Base-by-base conservation (phyloP, 2,329 filamentous ascomycete genomes). In the Fusarium sp. region DNA sequence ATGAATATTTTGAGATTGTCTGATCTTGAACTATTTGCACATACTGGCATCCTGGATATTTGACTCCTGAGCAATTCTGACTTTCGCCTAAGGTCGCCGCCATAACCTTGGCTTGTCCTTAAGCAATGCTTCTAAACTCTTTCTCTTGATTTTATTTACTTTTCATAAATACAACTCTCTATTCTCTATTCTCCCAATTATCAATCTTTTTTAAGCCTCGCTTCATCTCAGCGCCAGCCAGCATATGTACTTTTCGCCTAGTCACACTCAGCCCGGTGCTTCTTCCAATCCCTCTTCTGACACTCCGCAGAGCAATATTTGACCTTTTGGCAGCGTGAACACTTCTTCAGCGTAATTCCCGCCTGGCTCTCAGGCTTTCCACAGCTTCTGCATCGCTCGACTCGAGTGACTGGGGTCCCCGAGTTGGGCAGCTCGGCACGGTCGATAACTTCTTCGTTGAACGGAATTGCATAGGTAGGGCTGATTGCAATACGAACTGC, bases 401-500 rank as follows among this genome's bases (percentile, higher is more conserved):
- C 43, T 2, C 35, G 29, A 20, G 59, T 29, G 31, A 56, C 37
- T 20, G 49, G 42, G 18, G 41, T 33, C 42, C 38, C 35, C 54
- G 57, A 60, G 37, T 50, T 43, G 12, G 63, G 33, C 48, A 74
- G n/a, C n/a, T 73, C 53, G 8, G 55, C 63, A 39, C 55, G 52
- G 23, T 81, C 78, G 1, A 81, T 64, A 21, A 81, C 68, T 24
- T 82, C 75, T 69, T 86, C 84, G 2, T 83, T 80, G 12, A 81
- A 78, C 0, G 80, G 79, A 23, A 80, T 78, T 11, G 84, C 77
- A 71, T 83, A 91, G 0, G 80, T 77, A 0, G 86, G 86, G 57
- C 87, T 89, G 68, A 91, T 86, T 7, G 86, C 87, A 8, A 88
- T 78, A 8, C 89, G 83, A 28, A 88, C 86, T 28, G 84, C 81